A percentile compares a stretch with the other conserved stretches of the same genome.
Conservation (phyloP, 352 stramenopile genomes). For the Phytophthora ohioensis region DNA sequence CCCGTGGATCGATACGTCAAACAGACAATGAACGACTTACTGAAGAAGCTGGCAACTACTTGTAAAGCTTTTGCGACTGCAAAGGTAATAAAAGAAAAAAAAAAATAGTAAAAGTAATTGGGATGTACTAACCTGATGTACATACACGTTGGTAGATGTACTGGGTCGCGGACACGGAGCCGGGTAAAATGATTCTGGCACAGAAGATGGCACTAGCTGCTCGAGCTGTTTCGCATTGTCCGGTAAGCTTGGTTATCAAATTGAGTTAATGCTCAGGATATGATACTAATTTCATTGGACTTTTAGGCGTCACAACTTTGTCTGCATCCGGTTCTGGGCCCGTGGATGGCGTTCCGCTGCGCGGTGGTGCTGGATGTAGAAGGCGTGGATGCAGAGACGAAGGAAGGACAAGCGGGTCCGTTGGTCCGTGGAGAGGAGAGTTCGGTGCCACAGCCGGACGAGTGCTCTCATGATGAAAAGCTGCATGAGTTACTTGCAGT, state of each 20-base stretch:
- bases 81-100: constrained; percentile 22
- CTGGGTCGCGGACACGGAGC: constrained; percentile 71
- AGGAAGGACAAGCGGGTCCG: constrained; percentile 5
- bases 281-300: not conserved
- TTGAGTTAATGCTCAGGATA: not conserved
- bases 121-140: not conserved
- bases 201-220: constrained; percentile 74
- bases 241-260: constrained; percentile 26
- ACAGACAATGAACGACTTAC: constrained; percentile 40
- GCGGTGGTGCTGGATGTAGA: constrained; percentile 63
- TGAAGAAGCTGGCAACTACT: constrained; percentile 34
- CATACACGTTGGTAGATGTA: constrained; percentile 48
- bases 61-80: constrained; percentile 27
- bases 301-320: constrained; percentile 67
- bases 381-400: constrained; percentile 10
- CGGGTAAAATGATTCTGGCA: constrained; percentile 79
- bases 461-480: constrained; percentile 53
- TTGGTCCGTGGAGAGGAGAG: constrained; percentile 24
- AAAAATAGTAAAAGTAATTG: not conserved
- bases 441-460: constrained; percentile 25
- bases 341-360: constrained; percentile 77
- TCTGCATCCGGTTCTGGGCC: constrained; percentile 67
- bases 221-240: constrained; percentile 52
- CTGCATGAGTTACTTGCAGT: constrained; percentile 46
- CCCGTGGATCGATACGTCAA: constrained; percentile 71